A percentile compares a stretch with the other conserved stretches of the same genome.
Evolutionary conservation across 495 filamentous ascomycete species (phyloP).

Genomic region (Cercophora newfieldiana): DNA sequence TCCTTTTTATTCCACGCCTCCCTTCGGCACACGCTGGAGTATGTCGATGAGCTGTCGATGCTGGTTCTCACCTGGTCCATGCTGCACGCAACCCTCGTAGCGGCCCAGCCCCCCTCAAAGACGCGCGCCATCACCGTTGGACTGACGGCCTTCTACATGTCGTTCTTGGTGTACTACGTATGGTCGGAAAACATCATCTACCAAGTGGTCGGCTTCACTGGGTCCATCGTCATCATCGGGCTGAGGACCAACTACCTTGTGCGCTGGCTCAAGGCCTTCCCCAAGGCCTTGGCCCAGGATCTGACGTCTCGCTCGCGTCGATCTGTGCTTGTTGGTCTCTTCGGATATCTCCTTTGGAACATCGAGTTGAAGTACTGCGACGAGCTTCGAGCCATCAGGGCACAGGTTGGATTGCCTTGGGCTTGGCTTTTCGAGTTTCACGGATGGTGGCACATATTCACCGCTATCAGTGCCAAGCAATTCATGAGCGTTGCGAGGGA

Average conservation of each 20-base stretch:
- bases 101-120: constrained; percentile 32
- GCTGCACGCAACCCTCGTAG: constrained; percentile 51
- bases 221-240: constrained; percentile 19
- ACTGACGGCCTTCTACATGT: constrained; percentile 25
- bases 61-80: constrained; percentile 52
- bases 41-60: constrained; percentile 42
- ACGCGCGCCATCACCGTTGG: constrained; percentile 32
- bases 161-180: constrained; percentile 40
- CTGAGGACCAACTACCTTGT: constrained; percentile 27
- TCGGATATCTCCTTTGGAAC: constrained; percentile 52
- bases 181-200: constrained; percentile 36
- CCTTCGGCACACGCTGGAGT: constrained; percentile 15
- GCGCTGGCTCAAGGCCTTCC: constrained; percentile 14
- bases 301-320: constrained; percentile 16
- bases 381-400: constrained; percentile 37
- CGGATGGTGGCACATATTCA: constrained; percentile 63
- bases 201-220: constrained; percentile 27
- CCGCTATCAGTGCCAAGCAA: constrained; percentile 45
- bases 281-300: constrained; percentile 14
- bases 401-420: constrained; percentile 50
- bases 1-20: constrained; percentile 22
- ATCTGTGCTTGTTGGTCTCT: constrained; percentile 27
- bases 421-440: constrained; percentile 57
- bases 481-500: constrained; percentile 32
- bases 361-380: constrained; percentile 49